A percentile compares a stretch with the other conserved stretches of the same genome.
Evolutionary conservation across 352 stramenopile genomes (phyloP).

Genomic region (Peronospora farinosa): DNA sequence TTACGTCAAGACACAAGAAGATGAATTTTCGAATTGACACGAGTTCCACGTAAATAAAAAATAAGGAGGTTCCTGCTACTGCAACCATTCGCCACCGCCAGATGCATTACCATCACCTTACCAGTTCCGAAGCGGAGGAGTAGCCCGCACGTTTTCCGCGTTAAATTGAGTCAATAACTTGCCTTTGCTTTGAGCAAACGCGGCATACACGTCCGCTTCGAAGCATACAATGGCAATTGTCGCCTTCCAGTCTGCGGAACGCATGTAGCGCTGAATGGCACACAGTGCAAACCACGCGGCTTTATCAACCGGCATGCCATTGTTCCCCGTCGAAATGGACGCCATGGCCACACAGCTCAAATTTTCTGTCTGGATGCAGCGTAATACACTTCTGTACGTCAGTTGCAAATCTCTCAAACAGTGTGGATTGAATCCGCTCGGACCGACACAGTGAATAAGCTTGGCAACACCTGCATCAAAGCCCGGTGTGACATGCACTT

Average conservation of each 20-base stretch:
- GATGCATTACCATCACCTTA: neutral
- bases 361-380: constrained; percentile 32
- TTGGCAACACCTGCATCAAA: constrained; percentile 48
- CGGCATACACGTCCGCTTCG: constrained; percentile 34
- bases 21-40: neutral
- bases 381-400: constrained; percentile 37
- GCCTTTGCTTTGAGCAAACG: constrained; percentile 30
- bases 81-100: neutral
- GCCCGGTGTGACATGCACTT: constrained; percentile 37
- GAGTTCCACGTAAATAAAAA: neutral
- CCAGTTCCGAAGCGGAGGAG: constrained; percentile 1
- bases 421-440: constrained; percentile 26
- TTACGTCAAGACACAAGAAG: neutral
- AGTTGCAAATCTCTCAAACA: constrained; percentile 23
- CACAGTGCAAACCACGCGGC: constrained; percentile 41
- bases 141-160: constrained; percentile 1
- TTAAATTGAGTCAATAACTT: constrained; percentile 25
- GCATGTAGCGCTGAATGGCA: constrained; percentile 46
- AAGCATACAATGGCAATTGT: constrained; percentile 49
- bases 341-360: constrained; percentile 46
- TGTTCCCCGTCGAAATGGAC: constrained; percentile 65
- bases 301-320: constrained; percentile 33
- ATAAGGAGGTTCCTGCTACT: neutral
- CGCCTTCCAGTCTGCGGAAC: constrained; percentile 38
- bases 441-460: constrained; percentile 56